Evolutionary conservation across 1,284 basidiomycete genomes (phyloP), one percentile per base, ranked within the genome.

Genomic region (Farysia itapuensis): DNA sequence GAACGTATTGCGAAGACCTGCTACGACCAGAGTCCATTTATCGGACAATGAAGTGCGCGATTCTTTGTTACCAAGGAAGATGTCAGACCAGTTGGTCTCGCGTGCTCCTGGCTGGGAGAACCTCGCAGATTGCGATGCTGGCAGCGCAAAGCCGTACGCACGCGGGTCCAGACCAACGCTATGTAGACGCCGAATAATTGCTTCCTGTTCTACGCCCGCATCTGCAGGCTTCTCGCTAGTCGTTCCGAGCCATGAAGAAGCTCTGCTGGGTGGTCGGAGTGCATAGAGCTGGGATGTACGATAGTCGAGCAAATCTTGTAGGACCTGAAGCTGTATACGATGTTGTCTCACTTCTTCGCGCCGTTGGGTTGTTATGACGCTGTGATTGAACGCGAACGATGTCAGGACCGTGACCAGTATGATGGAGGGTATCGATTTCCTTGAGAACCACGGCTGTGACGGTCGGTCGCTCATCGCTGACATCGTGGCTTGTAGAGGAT

Each of bases 311-410:
- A 53, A 49, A 5, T 63, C 52, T 4, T 42, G 16, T 0, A 63
- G 43, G 0, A 63, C 41, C 5, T 34, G 1, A 13, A 33, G 34
- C 22, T 28, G 47, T n/a, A 61, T 38, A 1, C 47, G 46, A 21
- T 52, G 48, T 2, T 16, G 19, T 5, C 52, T 39, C 1, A 32
- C 1, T 5, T 57, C 35, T 13, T 52, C 35, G 25, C 45, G 37
- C 14, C 58, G 51, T 22, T 56, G 43, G 1, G 59, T 57, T 18
- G 44, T 35, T 21, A 63, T 39, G 21, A 63, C 39, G 1, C 48
- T 44, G 23, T 63, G 52, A 45, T 63, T 63, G 45, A 63, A 63
- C 2, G 59, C 59, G 24, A 63, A 49, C 9, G 52, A 57, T 0
- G 59, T 61, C 11, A 48, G 46, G 18, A 48, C 32, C 4, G 51